Percentiles rank a stretch among this genome's conserved stretches.
Evolutionary conservation across 257 asterid genomes (phyloP).

Genomic region (Capsicum rhomboideum): DNA sequence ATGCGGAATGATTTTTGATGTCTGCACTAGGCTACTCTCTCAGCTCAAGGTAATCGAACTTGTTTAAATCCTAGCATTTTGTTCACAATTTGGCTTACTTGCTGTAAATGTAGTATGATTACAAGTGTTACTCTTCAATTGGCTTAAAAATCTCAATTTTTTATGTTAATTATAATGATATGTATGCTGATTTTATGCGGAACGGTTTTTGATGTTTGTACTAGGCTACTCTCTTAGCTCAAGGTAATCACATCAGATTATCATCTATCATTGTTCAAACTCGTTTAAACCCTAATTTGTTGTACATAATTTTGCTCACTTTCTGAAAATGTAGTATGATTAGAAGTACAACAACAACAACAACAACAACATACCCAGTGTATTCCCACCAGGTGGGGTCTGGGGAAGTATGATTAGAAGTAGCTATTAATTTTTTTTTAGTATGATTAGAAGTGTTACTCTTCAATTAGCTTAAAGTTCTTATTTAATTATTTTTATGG

Average conservation of each 20-base stretch:
- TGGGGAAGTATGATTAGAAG: no score
- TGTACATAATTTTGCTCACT: no score
- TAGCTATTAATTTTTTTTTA: no score
- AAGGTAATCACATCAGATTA: background rate
- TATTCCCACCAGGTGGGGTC: no score
- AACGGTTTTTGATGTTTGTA: conserved; percentile 61
- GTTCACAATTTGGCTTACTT: background rate
- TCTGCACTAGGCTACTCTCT: conserved; percentile 49
- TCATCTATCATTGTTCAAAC: background rate
- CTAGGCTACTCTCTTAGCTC: conserved; percentile 34
- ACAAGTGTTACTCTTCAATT: background rate
- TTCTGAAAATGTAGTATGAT: background rate
- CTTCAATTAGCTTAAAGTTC: no score
- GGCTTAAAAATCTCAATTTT: background rate
- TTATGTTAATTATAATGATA: background rate
- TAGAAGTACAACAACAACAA: no score
- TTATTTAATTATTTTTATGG: no score
- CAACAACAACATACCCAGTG: no score
- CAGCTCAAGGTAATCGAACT: background rate
- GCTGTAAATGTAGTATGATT: background rate
- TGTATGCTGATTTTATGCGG: conserved; percentile 40
- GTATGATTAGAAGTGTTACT: no score
- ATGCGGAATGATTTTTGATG: conserved; percentile 60
- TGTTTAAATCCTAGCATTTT: no score
- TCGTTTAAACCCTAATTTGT: background rate